Conservation (phyloP, 2,329 filamentous ascomycete genomes). For the Monilinia fructigena region DNA sequence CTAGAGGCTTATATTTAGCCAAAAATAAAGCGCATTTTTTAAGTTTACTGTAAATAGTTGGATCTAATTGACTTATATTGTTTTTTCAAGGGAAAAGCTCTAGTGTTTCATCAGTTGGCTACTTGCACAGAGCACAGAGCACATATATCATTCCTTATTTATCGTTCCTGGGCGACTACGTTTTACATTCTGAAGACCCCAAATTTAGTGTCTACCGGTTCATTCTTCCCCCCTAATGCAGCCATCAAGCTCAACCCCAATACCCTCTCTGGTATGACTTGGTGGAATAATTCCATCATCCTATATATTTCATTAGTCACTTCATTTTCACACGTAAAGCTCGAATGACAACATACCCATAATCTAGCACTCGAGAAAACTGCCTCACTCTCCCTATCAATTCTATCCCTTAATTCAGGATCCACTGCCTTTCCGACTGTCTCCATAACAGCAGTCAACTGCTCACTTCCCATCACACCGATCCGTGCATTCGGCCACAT, state of each 20-base stretch:
- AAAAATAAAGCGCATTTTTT: too few relatives aligned
- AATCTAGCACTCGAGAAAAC: conserved; percentile 83
- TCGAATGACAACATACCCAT: conserved; percentile 57
- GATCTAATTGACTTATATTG: too few relatives aligned
- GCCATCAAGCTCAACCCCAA: conserved; percentile 71
- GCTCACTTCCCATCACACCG: conserved; percentile 93
- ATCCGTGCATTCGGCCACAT: conserved; percentile 98
- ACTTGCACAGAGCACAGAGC: too few relatives aligned
- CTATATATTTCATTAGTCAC: conserved; percentile 40
- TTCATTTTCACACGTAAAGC: conserved; percentile 11
- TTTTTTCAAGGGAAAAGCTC: too few relatives aligned
- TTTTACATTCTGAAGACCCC: conserved; percentile 79
- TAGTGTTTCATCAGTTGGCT: not conserved
- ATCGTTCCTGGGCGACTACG: not conserved
- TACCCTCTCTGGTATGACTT: conserved; percentile 69
- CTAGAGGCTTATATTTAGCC: too few relatives aligned
- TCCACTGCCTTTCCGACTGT: conserved; percentile 84
- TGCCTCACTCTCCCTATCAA: conserved; percentile 87
- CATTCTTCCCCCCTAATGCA: conserved; percentile 66
- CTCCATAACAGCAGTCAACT: conserved; percentile 90
- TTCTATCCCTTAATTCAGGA: conserved; percentile 75
- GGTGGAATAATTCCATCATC: conserved; percentile 80
- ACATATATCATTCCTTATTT: not conserved
- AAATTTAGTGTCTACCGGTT: conserved; percentile 64
- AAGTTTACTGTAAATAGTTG: too few relatives aligned